Base-by-base conservation (phyloP, 2,329 filamentous ascomycete species). In the Microcyclospora pomicola region DNA sequence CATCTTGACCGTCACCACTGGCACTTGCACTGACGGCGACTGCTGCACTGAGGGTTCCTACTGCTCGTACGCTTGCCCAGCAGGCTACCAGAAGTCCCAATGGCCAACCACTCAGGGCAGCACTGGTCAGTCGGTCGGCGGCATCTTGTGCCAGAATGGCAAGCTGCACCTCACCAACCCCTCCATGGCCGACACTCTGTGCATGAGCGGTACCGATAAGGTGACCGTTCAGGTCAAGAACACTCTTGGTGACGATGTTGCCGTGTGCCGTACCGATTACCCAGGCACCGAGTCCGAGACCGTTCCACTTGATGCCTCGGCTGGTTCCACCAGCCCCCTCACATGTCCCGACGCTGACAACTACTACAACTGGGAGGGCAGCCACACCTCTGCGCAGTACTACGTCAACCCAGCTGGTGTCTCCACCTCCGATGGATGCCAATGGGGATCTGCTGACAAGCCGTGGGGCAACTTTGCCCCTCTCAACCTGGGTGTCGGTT, bases 181-280 rank as follows among this genome's bases (percentile, higher is more conserved):
- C 2, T 60, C 58, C n/a, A 60, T 74, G 16, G 72, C 67, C 44
- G 71, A 72, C 43, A 80, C 69, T 35, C 77, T 98, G 27, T 98
- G 91, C 64, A 75, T 80, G 53, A 50, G 64, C 27, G 86, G 87
- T 44, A 71, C 73, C 35, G 75, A 77, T 31, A 74, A 78, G 34
- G 61, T 68, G 46, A 59, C 51, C 47, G 73, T 95, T 48, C 68
- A 69, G 42, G 73, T 94, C 42, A 57, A 78, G 60, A 98, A 94
- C 71, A 75, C 79, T 39, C 69, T 95, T 27, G 55, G 61, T 35
- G 56, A 73, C 29, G 64, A 72, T 32, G 80, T 83, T 19, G 72
- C 80, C 33, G 73, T 93, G 50, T 98, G 91, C 75, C 85, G 85
- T 61, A 96, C 91, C 48, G 86, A 95, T 61, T 98, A 98, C 65